Evolutionary conservation across 1,139 yeast genomes (phyloP).

Genomic region (Yamadazyma mexicana): DNA sequence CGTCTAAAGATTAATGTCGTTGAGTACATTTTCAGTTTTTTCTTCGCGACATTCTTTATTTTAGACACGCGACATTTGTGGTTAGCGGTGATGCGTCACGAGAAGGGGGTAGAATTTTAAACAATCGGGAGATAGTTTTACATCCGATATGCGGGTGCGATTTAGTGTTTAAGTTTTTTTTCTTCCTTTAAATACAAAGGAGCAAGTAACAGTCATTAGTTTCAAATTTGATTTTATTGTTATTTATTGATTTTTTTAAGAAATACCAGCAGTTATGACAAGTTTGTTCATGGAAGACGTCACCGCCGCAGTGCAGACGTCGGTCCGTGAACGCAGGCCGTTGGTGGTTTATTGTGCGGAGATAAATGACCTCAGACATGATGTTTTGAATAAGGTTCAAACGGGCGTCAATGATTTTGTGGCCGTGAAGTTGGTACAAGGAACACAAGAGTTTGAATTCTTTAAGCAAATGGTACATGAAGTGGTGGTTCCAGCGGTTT

Average conservation of each 20-base stretch:
- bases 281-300: conserved; percentile 21
- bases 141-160: conserved; percentile 1
- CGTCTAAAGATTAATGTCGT: not conserved
- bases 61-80: too few species aligned
- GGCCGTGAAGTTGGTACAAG: conserved; percentile 44
- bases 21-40: too few species aligned
- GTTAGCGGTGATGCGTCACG: too few species aligned
- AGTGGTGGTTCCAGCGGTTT: conserved; percentile 48
- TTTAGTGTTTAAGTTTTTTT: not conserved
- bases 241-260: too few species aligned
- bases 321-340: conserved; percentile 35
- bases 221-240: too few species aligned
- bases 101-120: too few species aligned
- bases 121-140: too few species aligned
- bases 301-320: conserved; percentile 39
- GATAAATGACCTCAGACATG: not conserved
- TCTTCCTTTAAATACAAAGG: not conserved
- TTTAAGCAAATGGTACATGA: conserved; percentile 54
- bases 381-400: not conserved
- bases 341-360: conserved; percentile 41
- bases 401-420: conserved; percentile 25
- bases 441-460: conserved; percentile 45
- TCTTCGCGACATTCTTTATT: too few species aligned
- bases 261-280: too few species aligned
- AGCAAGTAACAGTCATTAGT: too few species aligned